Conservation (phyloP, 441 rosid species). For the Bocquillonia castaneifolia region DNA sequence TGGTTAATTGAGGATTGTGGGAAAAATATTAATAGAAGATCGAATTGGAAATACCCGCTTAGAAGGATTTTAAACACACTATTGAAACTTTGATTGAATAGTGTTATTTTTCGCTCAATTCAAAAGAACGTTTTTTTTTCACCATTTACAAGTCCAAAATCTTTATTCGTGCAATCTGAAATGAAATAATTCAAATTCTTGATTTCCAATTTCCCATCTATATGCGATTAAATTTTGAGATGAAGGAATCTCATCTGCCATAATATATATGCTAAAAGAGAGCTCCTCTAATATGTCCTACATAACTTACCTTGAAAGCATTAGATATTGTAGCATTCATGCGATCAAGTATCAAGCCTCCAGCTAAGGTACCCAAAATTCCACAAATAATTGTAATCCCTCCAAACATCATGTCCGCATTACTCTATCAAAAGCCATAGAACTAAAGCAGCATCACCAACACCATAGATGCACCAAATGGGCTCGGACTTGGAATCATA, state of each 20-base stretch:
- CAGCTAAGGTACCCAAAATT: slow-evolving; percentile 74
- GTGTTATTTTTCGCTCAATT: not conserved
- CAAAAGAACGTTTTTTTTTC: too few relatives aligned
- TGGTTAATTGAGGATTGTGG: not conserved
- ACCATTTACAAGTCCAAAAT: too few relatives aligned
- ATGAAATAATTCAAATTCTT: not conserved
- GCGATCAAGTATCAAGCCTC: slow-evolving; percentile 72
- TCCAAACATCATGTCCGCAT: slow-evolving; percentile 87
- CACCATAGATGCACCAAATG: slow-evolving; percentile 3
- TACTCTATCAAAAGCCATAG: slow-evolving; percentile 38
- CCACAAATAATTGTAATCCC: slow-evolving; percentile 85
- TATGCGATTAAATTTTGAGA: not conserved
- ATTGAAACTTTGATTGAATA: not conserved
- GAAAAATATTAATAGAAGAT: not conserved
- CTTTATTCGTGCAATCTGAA: not conserved
- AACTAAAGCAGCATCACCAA: slow-evolving; percentile 4
- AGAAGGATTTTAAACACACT: not conserved
- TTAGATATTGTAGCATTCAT: slow-evolving; percentile 68
- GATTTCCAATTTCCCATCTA: not conserved
- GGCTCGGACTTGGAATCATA: not conserved
- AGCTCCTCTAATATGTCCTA: not conserved
- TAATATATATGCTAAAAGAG: not conserved
- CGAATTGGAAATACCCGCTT: not conserved
- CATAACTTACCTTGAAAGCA: slow-evolving; percentile 70
- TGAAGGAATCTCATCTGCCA: not conserved